Conservation (phyloP, 2,329 filamentous ascomycete genomes). For the Cryphonectria naterciae region DNA sequence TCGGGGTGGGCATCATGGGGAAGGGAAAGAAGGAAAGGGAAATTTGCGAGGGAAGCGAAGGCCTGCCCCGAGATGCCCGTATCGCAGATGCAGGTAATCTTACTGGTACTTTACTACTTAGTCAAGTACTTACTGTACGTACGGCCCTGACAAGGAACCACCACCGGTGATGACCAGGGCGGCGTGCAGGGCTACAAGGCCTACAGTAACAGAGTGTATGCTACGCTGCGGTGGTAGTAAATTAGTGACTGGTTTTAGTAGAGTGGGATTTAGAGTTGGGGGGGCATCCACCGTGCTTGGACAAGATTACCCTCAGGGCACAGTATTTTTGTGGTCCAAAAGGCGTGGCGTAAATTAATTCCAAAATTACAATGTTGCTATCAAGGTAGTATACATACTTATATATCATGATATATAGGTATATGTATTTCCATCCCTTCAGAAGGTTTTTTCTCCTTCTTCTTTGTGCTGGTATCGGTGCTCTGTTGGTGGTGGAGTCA, state of each 20-base stretch:
- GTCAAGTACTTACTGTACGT: too few relatives aligned
- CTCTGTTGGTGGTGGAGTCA: not conserved
- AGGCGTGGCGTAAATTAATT: not conserved
- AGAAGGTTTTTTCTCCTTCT: too few relatives aligned
- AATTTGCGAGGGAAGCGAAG: slow-evolving; percentile 7
- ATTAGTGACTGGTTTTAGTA: not conserved
- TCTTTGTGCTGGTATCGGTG: not conserved
- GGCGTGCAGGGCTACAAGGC: too few relatives aligned
- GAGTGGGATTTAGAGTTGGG: not conserved
- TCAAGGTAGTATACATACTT: not conserved
- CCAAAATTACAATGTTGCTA: not conserved
- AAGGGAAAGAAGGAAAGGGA: not conserved
- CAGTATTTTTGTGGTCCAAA: too few relatives aligned
- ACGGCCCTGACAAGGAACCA: too few relatives aligned
- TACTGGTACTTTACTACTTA: not conserved
- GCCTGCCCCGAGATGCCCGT: not conserved
- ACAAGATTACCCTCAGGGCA: too few relatives aligned
- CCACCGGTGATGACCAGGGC: too few relatives aligned
- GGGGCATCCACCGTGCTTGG: not conserved
- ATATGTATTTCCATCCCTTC: not conserved
- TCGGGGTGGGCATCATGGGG: not conserved
- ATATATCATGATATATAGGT: too few relatives aligned
- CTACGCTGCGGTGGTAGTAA: not conserved
- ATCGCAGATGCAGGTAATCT: slow-evolving; percentile 6
- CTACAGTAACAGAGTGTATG: not conserved